Conservation (phyloP, 148 eudicot genomes). For the Rhododendron griersonianum region DNA sequence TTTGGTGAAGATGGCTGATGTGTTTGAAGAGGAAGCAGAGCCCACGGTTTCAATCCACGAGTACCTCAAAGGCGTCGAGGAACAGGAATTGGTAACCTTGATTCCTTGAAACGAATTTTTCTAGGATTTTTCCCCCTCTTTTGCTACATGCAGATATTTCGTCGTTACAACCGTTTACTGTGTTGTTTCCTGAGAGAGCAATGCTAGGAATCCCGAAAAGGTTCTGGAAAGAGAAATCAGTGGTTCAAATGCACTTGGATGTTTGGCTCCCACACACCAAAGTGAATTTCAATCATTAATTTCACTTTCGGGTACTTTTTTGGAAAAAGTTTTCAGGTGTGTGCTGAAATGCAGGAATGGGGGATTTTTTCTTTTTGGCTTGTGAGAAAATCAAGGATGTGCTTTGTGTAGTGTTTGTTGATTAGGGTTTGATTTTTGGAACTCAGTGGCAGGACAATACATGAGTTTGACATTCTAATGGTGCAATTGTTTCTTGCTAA, state of each 20-base stretch:
- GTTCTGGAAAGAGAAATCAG: no score
- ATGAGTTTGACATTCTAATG: not conserved
- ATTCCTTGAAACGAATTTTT: not conserved
- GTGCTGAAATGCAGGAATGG: not conserved
- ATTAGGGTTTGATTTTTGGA: not conserved
- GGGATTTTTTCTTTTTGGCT: not conserved
- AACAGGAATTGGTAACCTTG: slow-evolving; percentile 65
- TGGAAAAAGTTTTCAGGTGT: no score
- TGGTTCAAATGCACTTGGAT: no score
- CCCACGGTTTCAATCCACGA: slow-evolving; percentile 59
- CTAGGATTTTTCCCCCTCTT: not conserved
- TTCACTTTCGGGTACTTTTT: no score
- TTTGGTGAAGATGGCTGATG: slow-evolving; percentile 50
- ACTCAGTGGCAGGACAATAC: not conserved
- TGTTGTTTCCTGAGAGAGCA: not conserved
- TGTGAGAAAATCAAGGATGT: not conserved
- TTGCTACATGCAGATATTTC: not conserved
- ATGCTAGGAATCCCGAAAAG: no score
- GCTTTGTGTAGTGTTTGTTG: not conserved
- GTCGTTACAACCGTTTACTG: not conserved
- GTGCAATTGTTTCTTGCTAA: not conserved
- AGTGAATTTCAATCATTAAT: no score
- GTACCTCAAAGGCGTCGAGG: slow-evolving; percentile 72
- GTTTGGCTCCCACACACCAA: no score
- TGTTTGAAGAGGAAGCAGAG: slow-evolving; percentile 60